Base-by-base conservation (phyloP, 2,329 filamentous ascomycete genomes). In the Davidsoniella australis region DNA sequence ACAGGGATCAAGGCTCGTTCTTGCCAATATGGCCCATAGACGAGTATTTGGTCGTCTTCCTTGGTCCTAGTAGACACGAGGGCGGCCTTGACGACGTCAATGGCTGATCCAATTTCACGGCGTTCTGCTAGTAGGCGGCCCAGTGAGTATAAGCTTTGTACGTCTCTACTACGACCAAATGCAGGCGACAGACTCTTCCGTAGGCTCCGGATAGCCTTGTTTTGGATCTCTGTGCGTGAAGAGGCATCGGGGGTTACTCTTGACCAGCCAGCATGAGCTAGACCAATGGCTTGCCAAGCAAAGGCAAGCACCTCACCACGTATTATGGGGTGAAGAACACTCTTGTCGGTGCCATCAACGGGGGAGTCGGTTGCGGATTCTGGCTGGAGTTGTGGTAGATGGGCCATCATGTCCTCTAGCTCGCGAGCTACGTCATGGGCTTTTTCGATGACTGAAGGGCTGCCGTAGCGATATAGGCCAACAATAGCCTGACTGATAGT, bases 241-340 rank as follows among this genome's bases (percentile, higher is more conserved):
- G 79, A 72, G 20, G 79, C 80, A 55, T 94, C 80, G 52, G 79
- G 84, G 0, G 88, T 94, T 59, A 81, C 72, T 47, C 80, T 76
- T 41, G 88, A 85, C 86, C 86, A 95, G 54, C 89, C 81, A 2
- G 88, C 85, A 56, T 91, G 80, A 12, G 84, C 82, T 48, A 94
- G 71, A 0, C 89, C 91, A 54, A 96, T 81, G 6, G 85, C 84
- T 58, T 87, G 79, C 73, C 89, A 93, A 20, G 84, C 76, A 52
- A 79, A 64, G 2, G 82, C 81, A 49, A 89, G 65, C 10, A 78
- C 71, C 20, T 69, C 68, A 4, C 76, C 72, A 26, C 78, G 68
- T 3, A 89, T 69, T 16, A 56, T 55, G 1, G 44, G 18, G 65
- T 61, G 41, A 66, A 69, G 54, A 58, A 62, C 47, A 58, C 51